Conservation (phyloP, 1,284 basidiomycete genomes). For the Cutaneotrichosporon cutaneum region DNA sequence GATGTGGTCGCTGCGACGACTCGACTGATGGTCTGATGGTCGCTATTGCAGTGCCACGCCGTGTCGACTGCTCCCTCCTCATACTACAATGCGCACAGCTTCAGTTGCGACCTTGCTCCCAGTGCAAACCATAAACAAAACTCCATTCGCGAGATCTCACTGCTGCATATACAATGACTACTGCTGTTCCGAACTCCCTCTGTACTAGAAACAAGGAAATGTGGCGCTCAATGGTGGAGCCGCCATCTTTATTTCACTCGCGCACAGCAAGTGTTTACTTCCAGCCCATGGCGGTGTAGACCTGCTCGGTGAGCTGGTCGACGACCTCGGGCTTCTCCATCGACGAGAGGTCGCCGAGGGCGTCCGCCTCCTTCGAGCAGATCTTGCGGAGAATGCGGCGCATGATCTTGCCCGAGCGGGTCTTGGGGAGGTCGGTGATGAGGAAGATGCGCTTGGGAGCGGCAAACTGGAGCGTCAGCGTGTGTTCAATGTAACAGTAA, state of each 20-base stretch:
- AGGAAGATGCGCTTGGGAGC: conserved; percentile 83
- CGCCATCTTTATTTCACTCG: conserved; percentile 1
- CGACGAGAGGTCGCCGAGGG: conserved; percentile 87
- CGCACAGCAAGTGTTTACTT: neutral
- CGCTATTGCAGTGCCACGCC: too few relatives aligned
- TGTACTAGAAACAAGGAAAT: conserved; percentile 7
- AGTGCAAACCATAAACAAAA: neutral
- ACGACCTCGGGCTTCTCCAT: conserved; percentile 82
- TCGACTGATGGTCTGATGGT: too few relatives aligned
- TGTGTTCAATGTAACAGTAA: too few relatives aligned
- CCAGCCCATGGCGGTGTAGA: conserved; percentile 16
- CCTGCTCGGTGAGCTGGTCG: conserved; percentile 52
- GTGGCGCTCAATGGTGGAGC: neutral
- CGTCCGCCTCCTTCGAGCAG: conserved; percentile 86
- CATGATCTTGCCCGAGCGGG: conserved; percentile 95
- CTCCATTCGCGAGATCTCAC: conserved; percentile 2
- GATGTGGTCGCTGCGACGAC: too few relatives aligned
- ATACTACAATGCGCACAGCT: too few relatives aligned
- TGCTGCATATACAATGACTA: conserved; percentile 14
- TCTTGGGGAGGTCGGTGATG: conserved; percentile 89
- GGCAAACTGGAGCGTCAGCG: too few relatives aligned
- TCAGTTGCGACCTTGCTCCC: neutral
- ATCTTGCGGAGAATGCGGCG: conserved; percentile 93
- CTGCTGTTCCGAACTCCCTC: conserved; percentile 8
- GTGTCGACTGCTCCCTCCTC: too few relatives aligned